A percentile compares a stretch with the other conserved stretches of the same genome.
Conservation (phyloP, 805 yeast genomes). For the Hanseniaspora nectarophila region DNA sequence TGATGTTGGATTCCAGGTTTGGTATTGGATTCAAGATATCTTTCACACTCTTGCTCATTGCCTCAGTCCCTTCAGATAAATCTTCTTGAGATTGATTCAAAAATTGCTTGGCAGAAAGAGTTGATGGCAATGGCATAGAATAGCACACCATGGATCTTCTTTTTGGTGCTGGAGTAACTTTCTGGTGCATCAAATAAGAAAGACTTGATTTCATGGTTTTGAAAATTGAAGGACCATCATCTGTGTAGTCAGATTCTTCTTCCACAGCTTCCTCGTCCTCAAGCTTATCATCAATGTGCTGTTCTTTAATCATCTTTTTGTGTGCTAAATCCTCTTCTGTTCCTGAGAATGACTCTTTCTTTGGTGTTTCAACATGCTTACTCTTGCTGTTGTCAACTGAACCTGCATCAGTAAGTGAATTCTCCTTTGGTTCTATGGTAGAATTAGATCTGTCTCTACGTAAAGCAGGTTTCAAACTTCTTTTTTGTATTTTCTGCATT, state of each 20-base stretch:
- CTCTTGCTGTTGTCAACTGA: too few relatives aligned
- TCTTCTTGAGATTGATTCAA: background rate
- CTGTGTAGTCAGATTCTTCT: background rate
- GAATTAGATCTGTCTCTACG: background rate
- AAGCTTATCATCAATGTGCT: background rate
- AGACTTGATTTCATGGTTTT: constrained; percentile 8
- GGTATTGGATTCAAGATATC: constrained; percentile 1
- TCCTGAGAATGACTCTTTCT: too few relatives aligned
- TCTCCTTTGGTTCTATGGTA: too few relatives aligned
- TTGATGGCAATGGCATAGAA: constrained; percentile 13
- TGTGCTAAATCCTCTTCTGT: too few relatives aligned
- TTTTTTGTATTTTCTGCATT: constrained; percentile 41
- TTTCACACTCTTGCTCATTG: background rate
- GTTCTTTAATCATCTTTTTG: too few relatives aligned
- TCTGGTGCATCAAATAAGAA: background rate
- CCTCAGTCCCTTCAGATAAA: background rate
- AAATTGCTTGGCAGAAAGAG: background rate
- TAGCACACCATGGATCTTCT: constrained; percentile 2
- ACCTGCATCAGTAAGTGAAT: too few relatives aligned
- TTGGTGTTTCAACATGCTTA: too few relatives aligned
- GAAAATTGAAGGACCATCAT: background rate
- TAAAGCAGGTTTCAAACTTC: constrained; percentile 33
- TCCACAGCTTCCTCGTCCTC: background rate
- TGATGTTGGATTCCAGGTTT: constrained; percentile 34
- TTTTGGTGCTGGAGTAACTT: background rate